Evolutionary conservation across 2,329 filamentous ascomycete genomes (phyloP).

Genomic region (Neofusicoccum laricinum): DNA sequence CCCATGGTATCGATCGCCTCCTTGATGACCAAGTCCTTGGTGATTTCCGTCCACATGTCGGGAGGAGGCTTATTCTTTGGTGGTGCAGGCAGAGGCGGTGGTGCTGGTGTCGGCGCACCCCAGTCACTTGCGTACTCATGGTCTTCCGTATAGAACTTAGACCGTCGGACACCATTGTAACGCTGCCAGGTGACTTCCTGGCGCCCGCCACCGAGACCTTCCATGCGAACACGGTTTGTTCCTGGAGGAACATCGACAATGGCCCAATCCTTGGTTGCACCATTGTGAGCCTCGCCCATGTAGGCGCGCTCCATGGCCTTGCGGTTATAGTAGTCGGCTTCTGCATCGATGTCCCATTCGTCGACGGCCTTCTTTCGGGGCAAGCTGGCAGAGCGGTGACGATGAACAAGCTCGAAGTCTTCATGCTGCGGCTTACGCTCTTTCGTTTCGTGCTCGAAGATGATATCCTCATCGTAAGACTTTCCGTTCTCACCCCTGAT

Average conservation of each 20-base stretch:
- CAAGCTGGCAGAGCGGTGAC: constrained; percentile 38
- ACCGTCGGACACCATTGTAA: constrained; percentile 73
- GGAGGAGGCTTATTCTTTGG: constrained; percentile 38
- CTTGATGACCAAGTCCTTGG: constrained; percentile 81
- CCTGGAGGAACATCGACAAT: constrained; percentile 83
- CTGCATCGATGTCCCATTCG: constrained; percentile 50
- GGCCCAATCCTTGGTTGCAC: constrained; percentile 72
- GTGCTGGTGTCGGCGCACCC: constrained; percentile 28
- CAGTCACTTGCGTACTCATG: constrained; percentile 50
- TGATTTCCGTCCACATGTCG: constrained; percentile 92
- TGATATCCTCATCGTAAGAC: constrained; percentile 63
- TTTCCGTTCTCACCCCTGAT: constrained; percentile 33
- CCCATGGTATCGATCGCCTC: constrained; percentile 83
- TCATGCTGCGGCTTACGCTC: constrained; percentile 23
- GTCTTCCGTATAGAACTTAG: constrained; percentile 69
- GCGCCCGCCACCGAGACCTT: constrained; percentile 69
- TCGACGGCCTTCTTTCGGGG: constrained; percentile 49
- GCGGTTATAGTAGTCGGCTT: constrained; percentile 63
- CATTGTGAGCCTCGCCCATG: constrained; percentile 71
- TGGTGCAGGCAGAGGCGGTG: constrained; percentile 12
- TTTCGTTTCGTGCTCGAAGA: constrained; percentile 56
- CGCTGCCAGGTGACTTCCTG: constrained; percentile 77
- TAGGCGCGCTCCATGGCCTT: constrained; percentile 67
- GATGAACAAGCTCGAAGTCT: constrained; percentile 28
- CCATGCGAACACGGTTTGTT: constrained; percentile 78